These are phyloP conservation scores for Populus deltoides DNA, from an alignment of 345 rosid genomes.

Conservation along the genomic window DNA sequence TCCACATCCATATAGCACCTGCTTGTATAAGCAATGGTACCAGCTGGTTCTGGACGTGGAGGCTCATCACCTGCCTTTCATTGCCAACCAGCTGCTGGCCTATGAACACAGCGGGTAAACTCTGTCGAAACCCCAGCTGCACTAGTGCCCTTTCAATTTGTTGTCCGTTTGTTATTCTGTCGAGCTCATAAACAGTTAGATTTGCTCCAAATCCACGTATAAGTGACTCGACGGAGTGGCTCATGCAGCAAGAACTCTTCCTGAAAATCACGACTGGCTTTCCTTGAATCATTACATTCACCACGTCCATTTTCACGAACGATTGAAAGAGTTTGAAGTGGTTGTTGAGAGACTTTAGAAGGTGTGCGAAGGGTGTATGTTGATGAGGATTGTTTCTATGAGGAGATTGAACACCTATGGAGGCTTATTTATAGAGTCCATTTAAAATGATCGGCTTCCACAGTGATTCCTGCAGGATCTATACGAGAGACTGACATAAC, in stretches of 20 bases:
- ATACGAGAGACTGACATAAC: not conserved
- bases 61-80: constrained; percentile 32
- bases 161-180: constrained; percentile 22
- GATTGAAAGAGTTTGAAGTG: not conserved
- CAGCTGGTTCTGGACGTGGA: constrained; percentile 30
- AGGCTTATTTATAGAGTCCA: constrained; percentile 32
- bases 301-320: constrained; percentile 18
- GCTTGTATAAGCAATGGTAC: constrained; percentile 27
- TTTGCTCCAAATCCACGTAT: constrained; percentile 32
- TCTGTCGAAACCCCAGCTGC: constrained; percentile 26
- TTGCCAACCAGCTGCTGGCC: constrained; percentile 26
- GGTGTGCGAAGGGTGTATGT: not conserved
- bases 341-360: not conserved
- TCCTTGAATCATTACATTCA: constrained; percentile 16
- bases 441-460: not conserved
- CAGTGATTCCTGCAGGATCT: not conserved
- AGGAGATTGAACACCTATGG: constrained; percentile 4
- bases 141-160: constrained; percentile 25
- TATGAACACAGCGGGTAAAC: constrained; percentile 33
- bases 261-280: constrained; percentile 32
- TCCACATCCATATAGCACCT: constrained; percentile 32
- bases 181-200: constrained; percentile 29
- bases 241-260: constrained; percentile 34
- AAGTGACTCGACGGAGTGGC: constrained; percentile 29
- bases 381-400: not conserved